Base-by-base conservation (phyloP, 257 asterid genomes). In the Echites panduratus region DNA sequence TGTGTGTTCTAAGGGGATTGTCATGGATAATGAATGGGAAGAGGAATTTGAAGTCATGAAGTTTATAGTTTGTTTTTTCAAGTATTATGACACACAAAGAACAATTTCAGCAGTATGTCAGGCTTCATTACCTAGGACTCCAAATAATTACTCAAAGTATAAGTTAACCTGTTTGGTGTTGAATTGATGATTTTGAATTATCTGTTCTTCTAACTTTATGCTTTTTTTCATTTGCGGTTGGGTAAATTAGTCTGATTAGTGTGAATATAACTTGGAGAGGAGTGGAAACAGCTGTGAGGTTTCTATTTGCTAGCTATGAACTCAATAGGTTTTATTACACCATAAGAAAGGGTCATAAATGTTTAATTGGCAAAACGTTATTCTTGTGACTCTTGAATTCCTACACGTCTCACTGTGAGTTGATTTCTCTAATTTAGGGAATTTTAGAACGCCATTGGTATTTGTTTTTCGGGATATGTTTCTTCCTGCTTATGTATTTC, bases 401-500 rank as follows among this genome's bases (percentile, higher is more conserved):
- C 8, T 62, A 17, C 45, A 35, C 16, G 14, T 56, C 32, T 56
- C 8, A 2, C 10, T 7, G 62, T 22, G 27, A 22, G 32, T 56
- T 56, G 16, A 56, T 56, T n/a, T 22, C 35, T 56, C 8, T 9
- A 2, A 32, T 12, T 56, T 56, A n/a, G 4, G 16, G 32, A 29
- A 41, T 64, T 19, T 63, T 58, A 13, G 24, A 22, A 70, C 3
- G 10, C 71, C 10, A 50, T 38, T 38, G 35, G 53, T 16, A 14
- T 41, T 45, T 52, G 40, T 24, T n/a, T 35, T 22, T 4, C 19
- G 1, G 53, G 3, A 44, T 3, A 63, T 70, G 63, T n/a, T 70
- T 76, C 78, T 50, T 73, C 73, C 78, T 71, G 26, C 53, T 59
- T 53, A 70, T 77, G 49, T 43, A 75, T 63, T 57, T 83, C 75